These are phyloP conservation scores for Suhomyces coccinellae DNA, from an alignment of 1,139 yeast genomes.

Conservation along the genomic window DNA sequence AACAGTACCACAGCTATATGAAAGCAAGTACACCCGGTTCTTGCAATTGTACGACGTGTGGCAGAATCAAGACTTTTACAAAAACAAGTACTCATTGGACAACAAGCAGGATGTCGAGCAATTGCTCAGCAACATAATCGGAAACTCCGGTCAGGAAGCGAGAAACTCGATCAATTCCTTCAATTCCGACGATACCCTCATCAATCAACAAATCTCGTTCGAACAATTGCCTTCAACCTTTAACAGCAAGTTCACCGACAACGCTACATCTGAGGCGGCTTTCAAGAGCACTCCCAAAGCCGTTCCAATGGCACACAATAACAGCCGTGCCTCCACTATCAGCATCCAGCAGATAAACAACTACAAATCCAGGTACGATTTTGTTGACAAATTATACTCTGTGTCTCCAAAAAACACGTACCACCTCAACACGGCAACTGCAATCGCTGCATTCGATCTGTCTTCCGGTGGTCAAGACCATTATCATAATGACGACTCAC, in stretches of 20 bases:
- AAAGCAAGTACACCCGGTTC: conserved; percentile 15
- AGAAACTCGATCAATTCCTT: conserved; percentile 14
- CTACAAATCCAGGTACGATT: conserved; percentile 26
- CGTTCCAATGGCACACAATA: not conserved
- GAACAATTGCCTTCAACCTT: conserved; percentile 14
- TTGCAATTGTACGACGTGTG: conserved; percentile 19
- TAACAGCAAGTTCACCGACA: conserved; percentile 4
- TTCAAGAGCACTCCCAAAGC: not conserved
- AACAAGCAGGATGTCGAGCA: conserved; percentile 10
- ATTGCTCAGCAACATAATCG: conserved; percentile 15
- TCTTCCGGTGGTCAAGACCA: conserved; percentile 13
- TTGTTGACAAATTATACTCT: conserved; percentile 40
- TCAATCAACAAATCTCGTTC: conserved; percentile 8
- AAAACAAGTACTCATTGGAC: conserved; percentile 8
- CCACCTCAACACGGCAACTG: conserved; percentile 35
- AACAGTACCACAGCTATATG: conserved; percentile 13
- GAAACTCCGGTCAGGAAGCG: conserved; percentile 6
- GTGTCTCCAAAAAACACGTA: conserved; percentile 44
- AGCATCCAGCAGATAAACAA: not conserved
- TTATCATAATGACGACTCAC: conserved; percentile 11
- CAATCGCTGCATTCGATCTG: conserved; percentile 26
- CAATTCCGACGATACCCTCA: conserved; percentile 16
- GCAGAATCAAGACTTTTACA: conserved; percentile 15
- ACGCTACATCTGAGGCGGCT: not conserved
- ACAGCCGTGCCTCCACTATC: not conserved